Percentiles rank a stretch among this genome's conserved stretches.
Evolutionary conservation across 345 rosid species (phyloP).

Genomic region (Eucalyptus regnans): DNA sequence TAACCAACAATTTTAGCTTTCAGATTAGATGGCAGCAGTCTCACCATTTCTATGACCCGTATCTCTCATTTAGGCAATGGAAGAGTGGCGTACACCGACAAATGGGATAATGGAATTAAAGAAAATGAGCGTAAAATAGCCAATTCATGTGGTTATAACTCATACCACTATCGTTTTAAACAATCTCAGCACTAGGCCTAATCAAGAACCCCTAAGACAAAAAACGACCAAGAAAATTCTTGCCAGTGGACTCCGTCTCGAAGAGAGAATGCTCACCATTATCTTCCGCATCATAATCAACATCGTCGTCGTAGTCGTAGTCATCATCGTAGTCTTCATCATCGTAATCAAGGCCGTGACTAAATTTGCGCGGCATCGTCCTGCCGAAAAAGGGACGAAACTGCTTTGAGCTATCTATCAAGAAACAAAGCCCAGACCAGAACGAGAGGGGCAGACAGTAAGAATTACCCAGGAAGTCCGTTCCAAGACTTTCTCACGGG

Average conservation of each 20-base stretch:
- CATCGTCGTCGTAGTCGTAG: constrained; percentile 14
- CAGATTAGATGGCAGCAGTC: neutral
- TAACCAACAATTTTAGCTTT: neutral
- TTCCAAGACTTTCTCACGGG: neutral
- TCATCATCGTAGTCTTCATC: neutral
- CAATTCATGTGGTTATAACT: neutral
- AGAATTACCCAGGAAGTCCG: neutral
- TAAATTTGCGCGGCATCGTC: constrained; percentile 49
- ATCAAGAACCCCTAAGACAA: neutral
- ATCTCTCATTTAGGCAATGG: neutral
- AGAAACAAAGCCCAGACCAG: neutral
- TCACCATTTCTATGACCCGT: neutral
- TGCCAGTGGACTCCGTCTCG: neutral
- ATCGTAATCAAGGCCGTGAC: constrained; percentile 9
- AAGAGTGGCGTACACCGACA: neutral
- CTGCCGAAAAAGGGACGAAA: neutral
- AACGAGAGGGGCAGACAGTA: neutral
- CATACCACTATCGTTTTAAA: neutral
- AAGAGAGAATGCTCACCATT: neutral
- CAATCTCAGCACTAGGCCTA: neutral
- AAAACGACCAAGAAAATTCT: neutral
- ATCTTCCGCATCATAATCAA: constrained; percentile 12
- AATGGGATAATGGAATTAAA: neutral
- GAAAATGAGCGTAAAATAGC: neutral
- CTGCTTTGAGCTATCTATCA: neutral